These are phyloP conservation scores for Basipetospora chlamydospora DNA, from an alignment of 2,329 filamentous ascomycete genomes.

Conservation along the genomic window DNA sequence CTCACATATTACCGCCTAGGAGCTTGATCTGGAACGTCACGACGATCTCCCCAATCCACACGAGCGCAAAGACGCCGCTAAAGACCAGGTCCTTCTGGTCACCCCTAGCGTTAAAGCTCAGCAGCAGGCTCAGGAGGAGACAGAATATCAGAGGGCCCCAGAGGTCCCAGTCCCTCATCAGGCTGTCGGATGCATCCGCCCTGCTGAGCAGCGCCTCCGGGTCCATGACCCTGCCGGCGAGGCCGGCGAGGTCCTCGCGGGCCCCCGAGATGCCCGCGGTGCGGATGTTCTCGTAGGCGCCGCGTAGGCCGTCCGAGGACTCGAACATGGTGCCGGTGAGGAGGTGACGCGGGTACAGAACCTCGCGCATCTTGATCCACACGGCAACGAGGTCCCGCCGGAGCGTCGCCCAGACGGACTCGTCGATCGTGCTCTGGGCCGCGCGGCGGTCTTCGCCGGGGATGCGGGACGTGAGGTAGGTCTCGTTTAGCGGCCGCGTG, in stretches of 20 bases:
- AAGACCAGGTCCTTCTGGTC: constrained; percentile 84
- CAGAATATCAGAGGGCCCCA: constrained; percentile 97
- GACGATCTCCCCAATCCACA: constrained; percentile 93
- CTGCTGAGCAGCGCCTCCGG: constrained; percentile 43
- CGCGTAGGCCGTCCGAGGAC: constrained; percentile 35
- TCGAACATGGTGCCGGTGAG: constrained; percentile 57
- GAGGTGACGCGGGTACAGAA: constrained; percentile 89
- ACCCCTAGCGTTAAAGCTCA: constrained; percentile 66
- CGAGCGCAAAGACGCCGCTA: constrained; percentile 87
- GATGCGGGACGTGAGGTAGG: constrained; percentile 77
- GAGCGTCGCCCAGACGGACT: constrained; percentile 94
- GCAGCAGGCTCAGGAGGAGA: constrained; percentile 69
- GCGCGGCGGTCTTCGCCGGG: constrained; percentile 85
- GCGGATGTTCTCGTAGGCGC: constrained; percentile 47
- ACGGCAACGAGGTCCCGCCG: constrained; percentile 82
- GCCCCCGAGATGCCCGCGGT: constrained; percentile 44
- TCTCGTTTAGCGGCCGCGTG: constrained; percentile 48
- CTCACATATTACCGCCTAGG: constrained; percentile 91
- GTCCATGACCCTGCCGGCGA: constrained; percentile 49
- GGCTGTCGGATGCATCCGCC: constrained; percentile 70
- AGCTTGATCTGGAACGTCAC: constrained; percentile 98
- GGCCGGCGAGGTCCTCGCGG: constrained; percentile 44
- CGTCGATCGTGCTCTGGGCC: constrained; percentile 86
- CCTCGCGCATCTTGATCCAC: constrained; percentile 97
- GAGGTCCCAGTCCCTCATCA: constrained; percentile 91